These are phyloP conservation scores for Calycina marina DNA, from an alignment of 2,329 filamentous ascomycete genomes.

Conservation along the genomic window DNA sequence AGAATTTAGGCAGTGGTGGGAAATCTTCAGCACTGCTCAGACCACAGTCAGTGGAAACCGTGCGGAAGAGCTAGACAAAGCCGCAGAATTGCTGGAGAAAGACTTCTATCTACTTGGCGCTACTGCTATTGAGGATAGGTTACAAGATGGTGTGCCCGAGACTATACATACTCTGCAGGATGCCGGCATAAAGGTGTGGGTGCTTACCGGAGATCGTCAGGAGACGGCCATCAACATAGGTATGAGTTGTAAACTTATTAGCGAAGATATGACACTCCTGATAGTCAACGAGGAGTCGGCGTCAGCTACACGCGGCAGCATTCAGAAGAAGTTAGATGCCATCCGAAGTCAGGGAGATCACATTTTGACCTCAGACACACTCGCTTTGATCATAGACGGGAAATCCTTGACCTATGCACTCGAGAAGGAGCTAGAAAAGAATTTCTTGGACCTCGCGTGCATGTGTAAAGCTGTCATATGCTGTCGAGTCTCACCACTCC, in stretches of 20 bases:
- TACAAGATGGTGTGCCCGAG: slow-evolving; percentile 95
- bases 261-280: slow-evolving; percentile 94
- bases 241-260: slow-evolving; percentile 98
- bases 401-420: slow-evolving; percentile 88
- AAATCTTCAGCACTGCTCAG: slow-evolving; percentile 72
- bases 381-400: slow-evolving; percentile 90
- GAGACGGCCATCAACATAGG: slow-evolving; percentile 99
- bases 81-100: slow-evolving; percentile 86
- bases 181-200: slow-evolving; percentile 97
- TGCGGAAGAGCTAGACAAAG: slow-evolving; percentile 91
- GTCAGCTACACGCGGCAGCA: slow-evolving; percentile 67
- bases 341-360: slow-evolving; percentile 70
- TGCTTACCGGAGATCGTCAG: slow-evolving; percentile 90
- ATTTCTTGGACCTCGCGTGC: slow-evolving; percentile 83
- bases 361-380: slow-evolving; percentile 65
- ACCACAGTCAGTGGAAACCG: slow-evolving; percentile 88
- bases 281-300: slow-evolving; percentile 88
- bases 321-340: slow-evolving; percentile 86
- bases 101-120: slow-evolving; percentile 85
- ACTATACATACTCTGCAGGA: slow-evolving; percentile 95
- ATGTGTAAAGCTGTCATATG: slow-evolving; percentile 99
- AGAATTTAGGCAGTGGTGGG: slow-evolving; percentile 77
- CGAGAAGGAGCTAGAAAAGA: slow-evolving; percentile 84
- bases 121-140: slow-evolving; percentile 90
- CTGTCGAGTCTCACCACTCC: slow-evolving; percentile 88